These are phyloP conservation scores for Lycium ferocissimum DNA, from an alignment of 257 asterid genomes.

Conservation along the genomic window DNA sequence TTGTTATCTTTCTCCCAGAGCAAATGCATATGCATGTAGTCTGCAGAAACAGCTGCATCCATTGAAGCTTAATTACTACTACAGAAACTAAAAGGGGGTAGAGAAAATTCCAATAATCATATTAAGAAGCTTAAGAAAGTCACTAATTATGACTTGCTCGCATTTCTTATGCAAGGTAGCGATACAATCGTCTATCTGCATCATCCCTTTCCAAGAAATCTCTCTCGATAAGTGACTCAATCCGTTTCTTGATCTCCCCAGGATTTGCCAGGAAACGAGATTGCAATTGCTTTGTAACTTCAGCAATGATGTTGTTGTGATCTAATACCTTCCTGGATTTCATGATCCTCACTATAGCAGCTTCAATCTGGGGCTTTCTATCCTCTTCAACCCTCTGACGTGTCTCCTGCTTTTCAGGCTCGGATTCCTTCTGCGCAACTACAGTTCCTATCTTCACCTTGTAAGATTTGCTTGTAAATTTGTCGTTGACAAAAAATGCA, in stretches of 20 bases:
- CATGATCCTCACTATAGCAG: constrained; percentile 88
- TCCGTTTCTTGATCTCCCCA: constrained; percentile 79
- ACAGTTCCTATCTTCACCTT: constrained; percentile 92
- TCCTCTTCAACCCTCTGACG: constrained; percentile 94
- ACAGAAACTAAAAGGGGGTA: not conserved
- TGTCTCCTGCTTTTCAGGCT: constrained; percentile 90
- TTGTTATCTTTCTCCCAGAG: not conserved
- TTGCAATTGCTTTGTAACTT: constrained; percentile 87
- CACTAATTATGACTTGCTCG: constrained; percentile 9
- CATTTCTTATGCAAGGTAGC: constrained; percentile 64
- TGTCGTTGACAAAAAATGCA: constrained; percentile 67
- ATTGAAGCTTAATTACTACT: constrained; percentile 13
- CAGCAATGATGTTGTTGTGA: constrained; percentile 82
- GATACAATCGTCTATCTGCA: constrained; percentile 67
- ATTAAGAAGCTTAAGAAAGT: constrained; percentile 26
- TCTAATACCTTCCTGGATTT: constrained; percentile 84
- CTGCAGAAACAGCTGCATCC: constrained; percentile 4
- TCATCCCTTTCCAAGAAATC: constrained; percentile 89
- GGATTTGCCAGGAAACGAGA: constrained; percentile 86
- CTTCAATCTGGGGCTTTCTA: constrained; percentile 92
- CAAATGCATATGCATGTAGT: constrained; percentile 16
- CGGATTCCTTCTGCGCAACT: constrained; percentile 89
- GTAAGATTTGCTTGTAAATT: constrained; percentile 74
- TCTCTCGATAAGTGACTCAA: constrained; percentile 82
- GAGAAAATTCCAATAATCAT: constrained; percentile 10